These are phyloP conservation scores for Desmodesmus armatus DNA, from an alignment of 139 green algal genomes.

Conservation along the genomic window DNA sequence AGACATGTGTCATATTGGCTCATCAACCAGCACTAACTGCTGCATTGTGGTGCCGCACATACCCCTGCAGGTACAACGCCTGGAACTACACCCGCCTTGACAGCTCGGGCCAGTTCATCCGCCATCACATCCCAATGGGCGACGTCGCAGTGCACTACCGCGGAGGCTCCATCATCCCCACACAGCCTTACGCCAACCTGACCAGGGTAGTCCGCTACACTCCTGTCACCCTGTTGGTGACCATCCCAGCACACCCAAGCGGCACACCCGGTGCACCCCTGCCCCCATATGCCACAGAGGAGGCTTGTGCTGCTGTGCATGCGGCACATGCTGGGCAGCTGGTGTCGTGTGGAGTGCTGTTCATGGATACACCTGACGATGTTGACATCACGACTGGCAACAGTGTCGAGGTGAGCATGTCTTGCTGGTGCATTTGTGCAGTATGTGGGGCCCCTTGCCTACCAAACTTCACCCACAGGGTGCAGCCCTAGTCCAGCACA, in stretches of 20 bases:
- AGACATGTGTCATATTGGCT: not conserved
- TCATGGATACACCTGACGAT: not conserved
- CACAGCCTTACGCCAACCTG: not conserved
- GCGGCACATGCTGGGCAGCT: not conserved
- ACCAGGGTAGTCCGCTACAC: conserved; percentile 10
- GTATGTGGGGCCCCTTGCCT: not conserved
- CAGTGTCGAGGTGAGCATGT: conserved; percentile 10
- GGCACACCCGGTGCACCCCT: not conserved
- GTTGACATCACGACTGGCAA: not conserved
- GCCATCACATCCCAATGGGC: conserved; percentile 47
- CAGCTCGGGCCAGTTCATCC: not conserved
- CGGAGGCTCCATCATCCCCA: conserved; percentile 56
- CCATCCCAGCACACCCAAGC: conserved; percentile 24
- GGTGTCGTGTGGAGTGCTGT: conserved; percentile 37
- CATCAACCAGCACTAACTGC: not conserved
- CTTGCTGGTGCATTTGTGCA: not conserved
- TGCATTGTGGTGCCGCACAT: not conserved
- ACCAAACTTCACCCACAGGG: not conserved
- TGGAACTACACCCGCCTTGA: conserved; percentile 19
- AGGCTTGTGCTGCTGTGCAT: not conserved
- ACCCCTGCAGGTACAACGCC: conserved; percentile 34
- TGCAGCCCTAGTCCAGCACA: not conserved
- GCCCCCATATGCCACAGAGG: conserved; percentile 4
- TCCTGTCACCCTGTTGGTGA: conserved; percentile 54
- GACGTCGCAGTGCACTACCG: conserved; percentile 57